Evolutionary conservation across 345 rosid genomes (phyloP).

Genomic region (Camelina sativa): DNA sequence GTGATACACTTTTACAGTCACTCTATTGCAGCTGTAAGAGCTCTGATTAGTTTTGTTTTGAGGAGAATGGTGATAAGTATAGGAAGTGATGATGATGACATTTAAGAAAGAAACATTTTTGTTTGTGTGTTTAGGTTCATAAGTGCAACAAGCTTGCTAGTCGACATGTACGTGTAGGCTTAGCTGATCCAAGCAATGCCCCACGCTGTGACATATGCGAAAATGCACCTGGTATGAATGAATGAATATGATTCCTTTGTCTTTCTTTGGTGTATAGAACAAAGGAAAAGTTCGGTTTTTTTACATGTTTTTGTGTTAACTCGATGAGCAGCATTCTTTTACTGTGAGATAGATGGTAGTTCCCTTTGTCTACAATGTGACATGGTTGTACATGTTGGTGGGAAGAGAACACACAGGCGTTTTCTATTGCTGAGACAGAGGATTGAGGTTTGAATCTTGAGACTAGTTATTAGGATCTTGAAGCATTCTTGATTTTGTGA

Average conservation of each 20-base stretch:
- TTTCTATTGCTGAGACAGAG: slow-evolving; percentile 76
- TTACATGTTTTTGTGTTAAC: neutral
- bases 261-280: neutral
- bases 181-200: slow-evolving; percentile 69
- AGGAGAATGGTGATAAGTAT: too few species aligned
- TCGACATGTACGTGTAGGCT: slow-evolving; percentile 77
- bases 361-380: slow-evolving; percentile 90
- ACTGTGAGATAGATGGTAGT: slow-evolving; percentile 85
- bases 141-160: slow-evolving; percentile 86
- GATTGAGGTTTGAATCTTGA: slow-evolving; percentile 59
- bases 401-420: slow-evolving; percentile 74
- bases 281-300: neutral
- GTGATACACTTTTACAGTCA: slow-evolving; percentile 8
- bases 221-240: slow-evolving; percentile 68
- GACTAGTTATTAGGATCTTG: neutral
- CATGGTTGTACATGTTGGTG: slow-evolving; percentile 83
- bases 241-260: slow-evolving; percentile 7
- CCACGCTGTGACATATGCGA: slow-evolving; percentile 86
- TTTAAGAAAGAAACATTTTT: neutral
- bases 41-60: neutral
- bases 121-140: slow-evolving; percentile 58
- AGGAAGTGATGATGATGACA: neutral
- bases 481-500: slow-evolving; percentile 6
- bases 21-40: slow-evolving; percentile 9
- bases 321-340: slow-evolving; percentile 69